A percentile compares a stretch with the other conserved stretches of the same genome.
Conservation (phyloP, 2,329 filamentous ascomycete genomes). For the Scolecobasidium constrictum region DNA sequence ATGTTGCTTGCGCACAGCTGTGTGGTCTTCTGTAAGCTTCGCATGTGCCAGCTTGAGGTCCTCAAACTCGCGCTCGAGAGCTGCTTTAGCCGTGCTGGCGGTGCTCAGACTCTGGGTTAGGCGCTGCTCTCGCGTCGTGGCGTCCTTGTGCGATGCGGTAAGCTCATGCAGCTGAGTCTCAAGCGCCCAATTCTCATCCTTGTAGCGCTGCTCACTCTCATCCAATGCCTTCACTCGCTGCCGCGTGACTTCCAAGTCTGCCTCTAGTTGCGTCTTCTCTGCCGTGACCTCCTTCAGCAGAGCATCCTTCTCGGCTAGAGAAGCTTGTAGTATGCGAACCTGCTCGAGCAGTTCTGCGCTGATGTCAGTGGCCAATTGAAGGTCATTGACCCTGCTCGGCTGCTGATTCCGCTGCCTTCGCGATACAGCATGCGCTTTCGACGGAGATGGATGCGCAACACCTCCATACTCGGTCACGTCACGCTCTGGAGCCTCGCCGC, state of each 20-base stretch:
- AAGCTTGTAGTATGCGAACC: constrained; percentile 76
- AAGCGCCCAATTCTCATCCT: constrained; percentile 97
- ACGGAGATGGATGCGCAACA: constrained; percentile 74
- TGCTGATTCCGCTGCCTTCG: constrained; percentile 86
- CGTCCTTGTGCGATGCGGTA: constrained; percentile 60
- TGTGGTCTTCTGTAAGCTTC: constrained; percentile 72
- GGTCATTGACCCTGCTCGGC: constrained; percentile 80
- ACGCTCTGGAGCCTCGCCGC: constrained; percentile 26
- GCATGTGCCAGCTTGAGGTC: constrained; percentile 73
- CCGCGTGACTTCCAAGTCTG: constrained; percentile 67
- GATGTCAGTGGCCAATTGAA: constrained; percentile 97
- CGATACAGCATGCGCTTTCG: constrained; percentile 77
- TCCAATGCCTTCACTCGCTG: constrained; percentile 75
- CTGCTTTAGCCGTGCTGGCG: constrained; percentile 62
- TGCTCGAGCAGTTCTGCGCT: constrained; percentile 91
- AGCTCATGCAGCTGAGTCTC: constrained; percentile 87
- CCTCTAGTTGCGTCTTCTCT: constrained; percentile 70
- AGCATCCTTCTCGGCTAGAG: constrained; percentile 82
- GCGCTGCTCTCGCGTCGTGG: constrained; percentile 72
- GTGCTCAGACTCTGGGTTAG: constrained; percentile 61
- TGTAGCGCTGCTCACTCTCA: constrained; percentile 91
- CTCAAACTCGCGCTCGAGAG: constrained; percentile 76
- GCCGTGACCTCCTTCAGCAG: constrained; percentile 62
- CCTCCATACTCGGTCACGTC: constrained; percentile 54
- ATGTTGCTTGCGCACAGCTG: constrained; percentile 65